Percentiles rank a stretch among this genome's conserved stretches.
Conservation (phyloP, 331 rosid genomes). For the Prunus yedoensis region DNA sequence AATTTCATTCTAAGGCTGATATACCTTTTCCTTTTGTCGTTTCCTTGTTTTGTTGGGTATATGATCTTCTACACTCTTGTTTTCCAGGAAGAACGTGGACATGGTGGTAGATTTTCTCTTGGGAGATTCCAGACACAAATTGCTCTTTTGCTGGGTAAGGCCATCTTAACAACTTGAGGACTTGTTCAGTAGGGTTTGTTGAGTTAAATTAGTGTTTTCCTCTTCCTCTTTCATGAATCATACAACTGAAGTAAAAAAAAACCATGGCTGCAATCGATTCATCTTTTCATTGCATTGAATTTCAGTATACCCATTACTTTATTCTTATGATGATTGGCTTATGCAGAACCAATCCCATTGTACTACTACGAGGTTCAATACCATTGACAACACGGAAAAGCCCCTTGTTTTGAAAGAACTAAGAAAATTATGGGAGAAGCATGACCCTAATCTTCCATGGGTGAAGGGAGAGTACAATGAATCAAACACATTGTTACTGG, state of each 20-base stretch:
- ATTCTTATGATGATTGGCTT: slow-evolving; percentile 19
- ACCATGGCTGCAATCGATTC: neutral
- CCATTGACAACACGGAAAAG: slow-evolving; percentile 59
- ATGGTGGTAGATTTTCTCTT: slow-evolving; percentile 48
- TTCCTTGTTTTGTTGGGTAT: neutral
- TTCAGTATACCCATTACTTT: neutral
- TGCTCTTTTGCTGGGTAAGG: slow-evolving; percentile 90
- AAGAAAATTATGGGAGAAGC: slow-evolving; percentile 70
- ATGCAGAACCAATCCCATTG: slow-evolving; percentile 81
- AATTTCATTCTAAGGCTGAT: slow-evolving; percentile 29
- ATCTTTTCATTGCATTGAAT: neutral
- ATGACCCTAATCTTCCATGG: slow-evolving; percentile 72
- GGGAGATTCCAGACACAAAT: slow-evolving; percentile 50
- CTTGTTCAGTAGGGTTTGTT: slow-evolving; percentile 17
- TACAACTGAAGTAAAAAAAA: no score
- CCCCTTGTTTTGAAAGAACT: slow-evolving; percentile 88
- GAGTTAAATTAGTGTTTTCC: neutral
- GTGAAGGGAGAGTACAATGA: slow-evolving; percentile 71
- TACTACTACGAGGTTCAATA: slow-evolving; percentile 52
- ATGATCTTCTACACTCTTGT: slow-evolving; percentile 3
- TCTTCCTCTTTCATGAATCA: neutral
- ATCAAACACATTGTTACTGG: slow-evolving; percentile 82
- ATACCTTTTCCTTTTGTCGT: slow-evolving; percentile 21
- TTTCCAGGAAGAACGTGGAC: slow-evolving; percentile 70
- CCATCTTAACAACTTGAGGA: slow-evolving; percentile 15